Evolutionary conservation across 148 eudicot genomes (phyloP).

Genomic region (Agrostemma githago): DNA sequence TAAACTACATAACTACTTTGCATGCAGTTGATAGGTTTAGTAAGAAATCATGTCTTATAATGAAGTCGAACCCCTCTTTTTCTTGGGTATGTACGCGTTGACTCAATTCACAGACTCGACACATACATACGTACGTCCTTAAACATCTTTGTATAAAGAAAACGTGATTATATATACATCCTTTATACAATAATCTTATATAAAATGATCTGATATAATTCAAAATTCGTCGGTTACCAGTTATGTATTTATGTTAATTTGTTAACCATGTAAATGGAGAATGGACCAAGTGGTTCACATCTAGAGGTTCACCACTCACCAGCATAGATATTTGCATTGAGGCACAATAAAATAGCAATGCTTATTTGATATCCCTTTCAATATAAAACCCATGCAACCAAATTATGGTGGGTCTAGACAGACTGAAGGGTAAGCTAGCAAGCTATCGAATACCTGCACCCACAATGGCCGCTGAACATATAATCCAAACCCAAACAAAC

Average conservation of each 20-base stretch:
- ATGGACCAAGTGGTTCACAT: constrained; percentile 17
- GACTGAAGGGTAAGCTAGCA: too few species aligned
- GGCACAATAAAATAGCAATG: constrained; percentile 13
- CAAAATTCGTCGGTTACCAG: too few species aligned
- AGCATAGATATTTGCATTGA: constrained; percentile 14
- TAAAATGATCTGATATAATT: background rate
- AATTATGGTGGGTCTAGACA: constrained; percentile 26
- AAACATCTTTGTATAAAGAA: too few species aligned
- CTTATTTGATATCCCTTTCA: constrained; percentile 6
- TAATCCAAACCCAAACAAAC: constrained; percentile 15
- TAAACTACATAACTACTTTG: too few species aligned
- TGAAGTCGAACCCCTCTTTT: too few species aligned
- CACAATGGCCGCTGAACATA: constrained; percentile 23
- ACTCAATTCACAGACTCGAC: too few species aligned
- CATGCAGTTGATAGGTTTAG: too few species aligned
- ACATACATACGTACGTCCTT: too few species aligned
- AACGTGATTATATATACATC: background rate
- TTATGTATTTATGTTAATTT: background rate
- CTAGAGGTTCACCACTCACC: constrained; percentile 3
- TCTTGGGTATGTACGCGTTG: too few species aligned
- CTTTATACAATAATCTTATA: background rate
- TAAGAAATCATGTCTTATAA: too few species aligned
- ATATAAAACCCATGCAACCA: constrained; percentile 17
- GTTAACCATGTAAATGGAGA: constrained; percentile 14
- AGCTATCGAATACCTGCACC: constrained; percentile 26